Evolutionary conservation across 2,329 filamentous ascomycete genomes (phyloP).

Genomic region (Cercospora janseana): DNA sequence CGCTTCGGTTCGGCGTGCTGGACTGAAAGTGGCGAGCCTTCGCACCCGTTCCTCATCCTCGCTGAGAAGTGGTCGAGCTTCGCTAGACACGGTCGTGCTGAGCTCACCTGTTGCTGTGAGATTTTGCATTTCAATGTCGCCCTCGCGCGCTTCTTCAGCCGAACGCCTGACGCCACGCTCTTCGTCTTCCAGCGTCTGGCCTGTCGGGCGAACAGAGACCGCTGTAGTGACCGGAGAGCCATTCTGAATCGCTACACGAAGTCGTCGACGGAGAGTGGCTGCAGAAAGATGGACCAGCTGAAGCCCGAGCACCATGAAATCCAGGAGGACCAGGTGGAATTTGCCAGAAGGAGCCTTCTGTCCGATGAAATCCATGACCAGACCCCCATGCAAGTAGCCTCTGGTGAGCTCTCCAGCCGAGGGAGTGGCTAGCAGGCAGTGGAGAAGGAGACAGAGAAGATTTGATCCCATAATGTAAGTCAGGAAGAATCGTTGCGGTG

Average conservation of each 20-base stretch:
- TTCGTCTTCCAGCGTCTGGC: constrained; percentile 59
- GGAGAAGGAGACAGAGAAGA: constrained; percentile 55
- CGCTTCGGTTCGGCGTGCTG: constrained; percentile 31
- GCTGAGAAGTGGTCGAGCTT: too few relatives aligned
- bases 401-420: constrained; percentile 49
- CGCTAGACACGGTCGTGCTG: constrained; percentile 13
- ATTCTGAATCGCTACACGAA: constrained; percentile 38
- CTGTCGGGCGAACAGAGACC: constrained; percentile 18
- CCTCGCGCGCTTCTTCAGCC: constrained; percentile 36
- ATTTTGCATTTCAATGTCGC: constrained; percentile 45
- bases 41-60: constrained; percentile 21
- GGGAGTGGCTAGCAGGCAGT: constrained; percentile 44
- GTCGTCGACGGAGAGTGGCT: constrained; percentile 52
- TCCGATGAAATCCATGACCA: constrained; percentile 65
- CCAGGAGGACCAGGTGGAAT: constrained; percentile 52
- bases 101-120: constrained; percentile 30
- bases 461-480: constrained; percentile 56
- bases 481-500: constrained; percentile 49
- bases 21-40: constrained; percentile 21
- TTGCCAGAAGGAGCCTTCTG: constrained; percentile 58
- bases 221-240: constrained; percentile 25
- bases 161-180: constrained; percentile 54
- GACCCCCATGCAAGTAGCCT: constrained; percentile 60
- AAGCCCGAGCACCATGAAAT: constrained; percentile 54
- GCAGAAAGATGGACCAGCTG: constrained; percentile 59